Percentiles rank a stretch among this genome's conserved stretches.
Conservation (phyloP, 768 basidiomycete species). For the Boletus subcaerulescens region DNA sequence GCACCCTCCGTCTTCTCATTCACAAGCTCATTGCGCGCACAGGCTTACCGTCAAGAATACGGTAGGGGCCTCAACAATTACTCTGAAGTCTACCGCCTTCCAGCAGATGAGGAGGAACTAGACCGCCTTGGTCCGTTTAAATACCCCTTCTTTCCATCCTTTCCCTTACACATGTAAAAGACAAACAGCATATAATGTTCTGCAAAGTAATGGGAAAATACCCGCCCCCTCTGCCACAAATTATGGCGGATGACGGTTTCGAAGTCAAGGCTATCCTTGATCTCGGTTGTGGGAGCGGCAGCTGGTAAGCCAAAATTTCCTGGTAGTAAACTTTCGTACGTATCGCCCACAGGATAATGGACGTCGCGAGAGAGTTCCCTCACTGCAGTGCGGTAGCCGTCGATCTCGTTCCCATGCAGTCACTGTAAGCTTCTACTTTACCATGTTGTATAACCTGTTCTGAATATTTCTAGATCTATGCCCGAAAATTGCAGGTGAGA, state of each 20-base stretch:
- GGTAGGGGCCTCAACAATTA: slow-evolving; percentile 73
- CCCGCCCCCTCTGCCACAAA: slow-evolving; percentile 50
- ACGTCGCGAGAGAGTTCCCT: slow-evolving; percentile 71
- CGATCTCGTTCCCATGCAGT: slow-evolving; percentile 79
- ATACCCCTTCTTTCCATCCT: background rate
- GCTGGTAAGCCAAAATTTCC: slow-evolving; percentile 48
- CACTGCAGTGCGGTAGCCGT: slow-evolving; percentile 67
- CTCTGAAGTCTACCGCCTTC: slow-evolving; percentile 74
- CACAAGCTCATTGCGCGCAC: slow-evolving; percentile 58
- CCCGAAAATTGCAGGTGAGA: slow-evolving; percentile 66
- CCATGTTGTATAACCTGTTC: slow-evolving; percentile 12
- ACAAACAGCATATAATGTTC: slow-evolving; percentile 66
- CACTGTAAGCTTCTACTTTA: slow-evolving; percentile 43
- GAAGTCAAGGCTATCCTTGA: slow-evolving; percentile 65
- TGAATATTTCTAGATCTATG: slow-evolving; percentile 47
- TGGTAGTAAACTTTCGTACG: background rate
- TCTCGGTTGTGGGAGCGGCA: slow-evolving; percentile 77
- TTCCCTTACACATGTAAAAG: slow-evolving; percentile 35
- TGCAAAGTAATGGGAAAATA: slow-evolving; percentile 66
- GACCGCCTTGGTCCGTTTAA: slow-evolving; percentile 56
- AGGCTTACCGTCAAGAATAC: slow-evolving; percentile 61
- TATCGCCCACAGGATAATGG: slow-evolving; percentile 61
- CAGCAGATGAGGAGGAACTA: slow-evolving; percentile 77
- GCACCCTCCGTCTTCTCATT: slow-evolving; percentile 66
- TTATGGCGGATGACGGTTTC: slow-evolving; percentile 59